Evolutionary conservation across 148 eudicot genomes (phyloP).

Genomic region (Dysphania ambrosioides): DNA sequence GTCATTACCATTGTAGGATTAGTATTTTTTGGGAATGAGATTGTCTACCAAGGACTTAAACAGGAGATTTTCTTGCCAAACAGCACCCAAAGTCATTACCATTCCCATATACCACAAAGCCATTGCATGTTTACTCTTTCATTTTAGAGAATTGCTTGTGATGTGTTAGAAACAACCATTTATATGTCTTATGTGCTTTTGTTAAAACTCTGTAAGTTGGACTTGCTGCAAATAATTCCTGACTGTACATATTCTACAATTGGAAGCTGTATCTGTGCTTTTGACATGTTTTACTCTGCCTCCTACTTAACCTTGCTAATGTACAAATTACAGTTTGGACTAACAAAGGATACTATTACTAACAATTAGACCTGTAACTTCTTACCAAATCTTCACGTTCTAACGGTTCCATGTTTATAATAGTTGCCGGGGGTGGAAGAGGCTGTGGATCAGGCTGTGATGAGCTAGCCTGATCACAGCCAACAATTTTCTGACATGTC

Average conservation of each 20-base stretch:
- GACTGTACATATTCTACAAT: constrained; percentile 28
- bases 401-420: constrained; percentile 50
- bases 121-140: background rate
- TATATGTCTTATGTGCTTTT: background rate
- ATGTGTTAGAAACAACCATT: background rate
- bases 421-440: constrained; percentile 25
- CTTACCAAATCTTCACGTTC: constrained; percentile 53
- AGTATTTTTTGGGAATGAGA: background rate
- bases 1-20: background rate
- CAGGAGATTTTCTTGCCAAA: background rate
- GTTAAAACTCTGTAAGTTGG: background rate
- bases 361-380: constrained; percentile 31
- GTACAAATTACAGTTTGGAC: constrained; percentile 15
- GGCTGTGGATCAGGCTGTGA: constrained; percentile 32
- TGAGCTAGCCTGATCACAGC: constrained; percentile 35
- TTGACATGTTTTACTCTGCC: constrained; percentile 18
- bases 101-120: background rate
- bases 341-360: background rate
- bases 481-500: constrained; percentile 62
- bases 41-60: background rate
- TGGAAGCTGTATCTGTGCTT: constrained; percentile 19
- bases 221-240: constrained; percentile 11
- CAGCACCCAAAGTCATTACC: background rate
- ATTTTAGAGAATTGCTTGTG: background rate
- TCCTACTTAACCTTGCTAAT: background rate